Percentiles rank a stretch among this genome's conserved stretches.
These are phyloP conservation scores for Clathrospora elynae DNA, from an alignment of 2,329 filamentous ascomycete species.

Conservation along the genomic window DNA sequence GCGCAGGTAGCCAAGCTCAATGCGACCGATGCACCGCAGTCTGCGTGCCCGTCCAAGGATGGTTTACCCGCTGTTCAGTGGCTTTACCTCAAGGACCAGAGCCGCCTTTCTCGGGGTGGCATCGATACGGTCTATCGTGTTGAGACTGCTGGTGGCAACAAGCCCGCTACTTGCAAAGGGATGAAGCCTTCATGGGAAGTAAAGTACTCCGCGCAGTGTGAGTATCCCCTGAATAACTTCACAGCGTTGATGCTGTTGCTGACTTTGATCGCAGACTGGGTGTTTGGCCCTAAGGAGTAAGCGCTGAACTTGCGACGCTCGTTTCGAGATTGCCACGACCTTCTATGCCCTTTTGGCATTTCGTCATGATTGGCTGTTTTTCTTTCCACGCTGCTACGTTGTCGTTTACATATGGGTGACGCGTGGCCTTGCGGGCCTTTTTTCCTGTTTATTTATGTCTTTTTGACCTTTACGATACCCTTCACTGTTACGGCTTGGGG, in stretches of 20 bases:
- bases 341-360: constrained; percentile 5
- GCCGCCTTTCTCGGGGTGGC: constrained; percentile 45
- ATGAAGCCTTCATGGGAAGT: constrained; percentile 44
- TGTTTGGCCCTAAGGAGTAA: constrained; percentile 46
- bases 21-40: constrained; percentile 58
- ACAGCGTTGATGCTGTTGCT: constrained; percentile 36
- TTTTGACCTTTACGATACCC: constrained; percentile 21
- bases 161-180: constrained; percentile 48
- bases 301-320: constrained; percentile 15
- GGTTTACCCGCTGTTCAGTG: constrained; percentile 51
- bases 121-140: constrained; percentile 55
- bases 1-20: constrained; percentile 54
- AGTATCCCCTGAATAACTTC: constrained; percentile 3
- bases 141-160: constrained; percentile 55
- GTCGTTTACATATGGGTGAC: too few relatives aligned
- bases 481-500: too few relatives aligned
- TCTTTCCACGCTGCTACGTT: constrained; percentile 8
- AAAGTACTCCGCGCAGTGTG: constrained; percentile 51
- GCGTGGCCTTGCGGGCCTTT: constrained; percentile 1
- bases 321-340: constrained; percentile 17
- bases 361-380: not conserved
- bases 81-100: constrained; percentile 53
- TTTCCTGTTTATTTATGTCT: constrained; percentile 5
- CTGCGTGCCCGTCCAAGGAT: constrained; percentile 47
- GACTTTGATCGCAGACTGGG: constrained; percentile 47